phyloP scores from a whole-genome alignment of 2,329 filamentous ascomycete genomes.

The Alternaria gansuensis region DNA sequence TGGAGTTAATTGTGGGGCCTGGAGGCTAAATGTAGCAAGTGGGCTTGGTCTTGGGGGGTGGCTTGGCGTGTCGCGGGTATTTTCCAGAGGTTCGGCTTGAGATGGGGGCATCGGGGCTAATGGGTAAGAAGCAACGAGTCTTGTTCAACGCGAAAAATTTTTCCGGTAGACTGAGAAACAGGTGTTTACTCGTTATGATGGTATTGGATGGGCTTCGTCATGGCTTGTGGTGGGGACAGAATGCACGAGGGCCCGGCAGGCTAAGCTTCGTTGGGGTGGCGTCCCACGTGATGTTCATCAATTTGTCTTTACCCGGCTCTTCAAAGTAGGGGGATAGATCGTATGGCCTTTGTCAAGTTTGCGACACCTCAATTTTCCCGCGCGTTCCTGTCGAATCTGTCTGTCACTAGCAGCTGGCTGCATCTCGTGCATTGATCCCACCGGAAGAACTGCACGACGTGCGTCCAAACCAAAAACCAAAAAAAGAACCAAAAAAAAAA shows the following conservation, averaged over 20 bases:
- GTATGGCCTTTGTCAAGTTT: background rate
- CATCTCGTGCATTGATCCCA: constrained; percentile 1
- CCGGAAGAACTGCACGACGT: background rate
- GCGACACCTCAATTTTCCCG: background rate
- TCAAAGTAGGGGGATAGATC: background rate
- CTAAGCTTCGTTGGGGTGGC: background rate
- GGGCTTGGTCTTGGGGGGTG: background rate
- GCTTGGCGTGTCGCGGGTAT: constrained; percentile 14
- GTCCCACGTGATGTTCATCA: background rate
- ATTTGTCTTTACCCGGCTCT: background rate
- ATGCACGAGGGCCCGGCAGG: background rate
- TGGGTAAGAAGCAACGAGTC: background rate
- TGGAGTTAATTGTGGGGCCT: constrained; percentile 2
- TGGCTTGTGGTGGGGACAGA: background rate
- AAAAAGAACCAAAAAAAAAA: too few relatives aligned
- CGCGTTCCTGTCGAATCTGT: background rate
- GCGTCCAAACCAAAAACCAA: background rate
- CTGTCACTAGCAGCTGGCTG: background rate
- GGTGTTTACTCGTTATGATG: background rate
- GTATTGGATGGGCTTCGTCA: background rate
- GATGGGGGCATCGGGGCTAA: constrained; percentile 1
- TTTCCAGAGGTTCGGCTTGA: background rate
- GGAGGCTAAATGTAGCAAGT: constrained; percentile 16
- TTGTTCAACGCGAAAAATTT: background rate
- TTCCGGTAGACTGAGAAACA: background rate